These are phyloP conservation scores for Wickerhamomyces sp. DNA, from an alignment of 1,139 yeast genomes.

Conservation along the genomic window DNA sequence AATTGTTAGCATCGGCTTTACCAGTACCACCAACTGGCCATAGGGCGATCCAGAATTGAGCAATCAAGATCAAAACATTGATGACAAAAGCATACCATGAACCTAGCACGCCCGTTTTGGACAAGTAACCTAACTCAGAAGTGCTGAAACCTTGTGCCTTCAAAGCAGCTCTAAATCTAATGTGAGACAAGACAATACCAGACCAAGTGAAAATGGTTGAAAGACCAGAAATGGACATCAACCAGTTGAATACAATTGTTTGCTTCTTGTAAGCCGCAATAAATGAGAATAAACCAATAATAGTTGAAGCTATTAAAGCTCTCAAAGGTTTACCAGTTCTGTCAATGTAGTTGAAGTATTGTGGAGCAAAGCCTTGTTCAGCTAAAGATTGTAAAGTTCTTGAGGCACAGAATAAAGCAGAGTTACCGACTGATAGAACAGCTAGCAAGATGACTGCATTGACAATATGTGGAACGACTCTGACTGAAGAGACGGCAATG, in stretches of 20 bases:
- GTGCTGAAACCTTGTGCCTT: constrained; percentile 56
- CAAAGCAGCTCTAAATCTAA: constrained; percentile 71
- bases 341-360: constrained; percentile 67
- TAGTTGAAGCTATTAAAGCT: constrained; percentile 52
- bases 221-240: constrained; percentile 74
- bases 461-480: constrained; percentile 63
- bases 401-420: constrained; percentile 73
- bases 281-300: constrained; percentile 65
- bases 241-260: constrained; percentile 66
- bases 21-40: constrained; percentile 54
- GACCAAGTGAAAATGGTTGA: constrained; percentile 85
- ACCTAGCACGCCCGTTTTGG: constrained; percentile 69
- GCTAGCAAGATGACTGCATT: constrained; percentile 70
- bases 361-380: constrained; percentile 78
- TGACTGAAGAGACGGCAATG: constrained; percentile 52
- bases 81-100: constrained; percentile 60
- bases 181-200: constrained; percentile 63
- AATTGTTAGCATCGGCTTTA: constrained; percentile 42
- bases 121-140: constrained; percentile 62
- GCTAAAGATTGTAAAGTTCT: constrained; percentile 81
- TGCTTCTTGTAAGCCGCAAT: constrained; percentile 63
- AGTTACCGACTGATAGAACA: constrained; percentile 68
- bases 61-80: constrained; percentile 60
- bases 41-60: constrained; percentile 80
- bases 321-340: constrained; percentile 69